These are phyloP conservation scores for Colletotrichum sp. DNA, from an alignment of 2,329 filamentous ascomycete species.

Conservation along the genomic window DNA sequence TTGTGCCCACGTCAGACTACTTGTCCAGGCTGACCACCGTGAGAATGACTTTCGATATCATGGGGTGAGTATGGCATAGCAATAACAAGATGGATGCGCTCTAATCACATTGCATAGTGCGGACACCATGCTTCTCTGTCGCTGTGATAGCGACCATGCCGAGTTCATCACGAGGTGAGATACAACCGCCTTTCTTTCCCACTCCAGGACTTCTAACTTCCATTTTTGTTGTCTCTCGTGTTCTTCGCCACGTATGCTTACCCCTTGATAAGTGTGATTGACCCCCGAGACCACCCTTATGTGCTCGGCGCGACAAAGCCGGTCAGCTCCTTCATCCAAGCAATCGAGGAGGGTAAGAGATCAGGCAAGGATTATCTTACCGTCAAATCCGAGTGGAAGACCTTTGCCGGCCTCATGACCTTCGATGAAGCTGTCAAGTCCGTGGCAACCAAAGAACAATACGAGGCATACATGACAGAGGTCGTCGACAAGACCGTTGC, in stretches of 20 bases:
- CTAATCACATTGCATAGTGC: constrained; percentile 10
- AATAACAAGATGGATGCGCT: not conserved
- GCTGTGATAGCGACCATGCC: constrained; percentile 40
- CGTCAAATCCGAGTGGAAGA: constrained; percentile 35
- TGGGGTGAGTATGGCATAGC: constrained; percentile 26
- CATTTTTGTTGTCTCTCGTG: not conserved
- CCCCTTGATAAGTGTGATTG: constrained; percentile 17
- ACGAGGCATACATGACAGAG: constrained; percentile 25
- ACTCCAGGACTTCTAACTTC: rapidly evolving
- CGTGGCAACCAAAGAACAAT: constrained; percentile 28
- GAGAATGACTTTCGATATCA: constrained; percentile 43
- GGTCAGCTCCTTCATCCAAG: constrained; percentile 30
- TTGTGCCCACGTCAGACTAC: constrained; percentile 44
- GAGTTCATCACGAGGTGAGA: constrained; percentile 40
- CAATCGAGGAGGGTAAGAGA: constrained; percentile 23
- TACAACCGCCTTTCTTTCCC: not conserved
- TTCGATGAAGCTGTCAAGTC: constrained; percentile 38
- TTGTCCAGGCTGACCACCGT: constrained; percentile 36
- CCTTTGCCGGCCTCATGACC: constrained; percentile 31
- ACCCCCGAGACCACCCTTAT: constrained; percentile 42
- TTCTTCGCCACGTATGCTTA: not conserved
- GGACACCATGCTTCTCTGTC: constrained; percentile 40
- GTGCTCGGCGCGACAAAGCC: constrained; percentile 39
- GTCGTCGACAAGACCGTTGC: constrained; percentile 24
- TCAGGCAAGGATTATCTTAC: constrained; percentile 27